Conservation (phyloP, 116 monocot genomes). For the Trichopus zeylanicus region DNA sequence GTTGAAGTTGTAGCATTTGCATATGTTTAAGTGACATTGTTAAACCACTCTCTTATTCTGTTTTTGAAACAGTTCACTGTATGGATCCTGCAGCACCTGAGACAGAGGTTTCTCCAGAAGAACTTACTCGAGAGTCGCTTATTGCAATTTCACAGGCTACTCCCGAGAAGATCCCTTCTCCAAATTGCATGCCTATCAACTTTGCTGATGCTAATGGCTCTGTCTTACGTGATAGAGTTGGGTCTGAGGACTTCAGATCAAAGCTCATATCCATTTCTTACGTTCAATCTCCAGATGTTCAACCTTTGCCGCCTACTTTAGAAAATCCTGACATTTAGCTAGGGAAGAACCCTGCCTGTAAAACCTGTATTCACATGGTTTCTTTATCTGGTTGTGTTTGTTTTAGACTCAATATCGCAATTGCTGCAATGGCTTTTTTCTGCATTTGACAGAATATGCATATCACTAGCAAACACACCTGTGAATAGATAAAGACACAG, state of each 20-base stretch:
- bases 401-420: too few relatives aligned
- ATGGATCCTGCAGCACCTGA: conserved; percentile 1
- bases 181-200: neutral
- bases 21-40: too few relatives aligned
- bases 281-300: neutral
- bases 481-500: too few relatives aligned
- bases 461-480: too few relatives aligned
- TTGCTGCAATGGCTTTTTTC: too few relatives aligned
- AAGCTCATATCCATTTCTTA: conserved; percentile 8
- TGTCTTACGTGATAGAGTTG: neutral
- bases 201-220: neutral
- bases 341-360: neutral
- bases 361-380: too few relatives aligned
- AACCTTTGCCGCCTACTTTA: neutral
- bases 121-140: conserved; percentile 8
- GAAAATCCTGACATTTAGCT: neutral
- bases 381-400: too few relatives aligned
- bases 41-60: too few relatives aligned
- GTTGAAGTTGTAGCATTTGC: too few relatives aligned
- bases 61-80: too few relatives aligned
- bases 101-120: conserved; percentile 3
- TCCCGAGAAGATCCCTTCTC: neutral
- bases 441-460: too few relatives aligned
- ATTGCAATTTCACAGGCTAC: conserved; percentile 6
- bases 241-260: neutral